Percentiles rank a stretch among this genome's conserved stretches.
Conservation (phyloP, 108 stramenopile species). For the Cylindrotheca fusiformis region DNA sequence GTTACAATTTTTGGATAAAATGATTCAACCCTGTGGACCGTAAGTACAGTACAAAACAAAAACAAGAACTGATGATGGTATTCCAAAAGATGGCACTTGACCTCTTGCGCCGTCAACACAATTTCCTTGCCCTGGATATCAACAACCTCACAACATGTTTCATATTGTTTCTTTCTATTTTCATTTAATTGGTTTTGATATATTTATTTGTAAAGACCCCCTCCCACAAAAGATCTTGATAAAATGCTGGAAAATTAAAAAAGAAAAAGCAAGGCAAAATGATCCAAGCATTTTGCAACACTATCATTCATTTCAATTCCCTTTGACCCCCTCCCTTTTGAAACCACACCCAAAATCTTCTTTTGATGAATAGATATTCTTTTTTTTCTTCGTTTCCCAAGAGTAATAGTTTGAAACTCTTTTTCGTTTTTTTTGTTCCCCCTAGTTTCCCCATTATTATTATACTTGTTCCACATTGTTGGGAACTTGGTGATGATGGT, state of each 20-base stretch:
- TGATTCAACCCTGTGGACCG: conserved; percentile 82
- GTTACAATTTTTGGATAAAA: conserved; percentile 87
- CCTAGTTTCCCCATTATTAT: too few species aligned
- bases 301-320: neutral
- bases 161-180: neutral
- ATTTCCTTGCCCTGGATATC: too few species aligned
- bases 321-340: neutral
- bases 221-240: conserved; percentile 35
- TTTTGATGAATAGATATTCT: too few species aligned
- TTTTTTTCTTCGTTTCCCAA: too few species aligned
- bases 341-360: too few species aligned
- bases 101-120: neutral
- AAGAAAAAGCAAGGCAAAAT: too few species aligned
- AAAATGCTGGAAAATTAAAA: conserved; percentile 20
- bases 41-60: conserved; percentile 18
- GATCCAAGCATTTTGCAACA: too few species aligned
- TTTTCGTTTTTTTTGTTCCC: too few species aligned
- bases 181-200: neutral
- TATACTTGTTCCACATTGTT: neutral
- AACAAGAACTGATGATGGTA: neutral
- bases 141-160: too few species aligned
- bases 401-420: too few species aligned
- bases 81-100: too few species aligned
- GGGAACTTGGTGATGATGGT: too few species aligned
- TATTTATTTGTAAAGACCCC: conserved; percentile 12